These are phyloP conservation scores for Alternaria tenuissima DNA, from an alignment of 2,329 filamentous ascomycete genomes.

Conservation along the genomic window DNA sequence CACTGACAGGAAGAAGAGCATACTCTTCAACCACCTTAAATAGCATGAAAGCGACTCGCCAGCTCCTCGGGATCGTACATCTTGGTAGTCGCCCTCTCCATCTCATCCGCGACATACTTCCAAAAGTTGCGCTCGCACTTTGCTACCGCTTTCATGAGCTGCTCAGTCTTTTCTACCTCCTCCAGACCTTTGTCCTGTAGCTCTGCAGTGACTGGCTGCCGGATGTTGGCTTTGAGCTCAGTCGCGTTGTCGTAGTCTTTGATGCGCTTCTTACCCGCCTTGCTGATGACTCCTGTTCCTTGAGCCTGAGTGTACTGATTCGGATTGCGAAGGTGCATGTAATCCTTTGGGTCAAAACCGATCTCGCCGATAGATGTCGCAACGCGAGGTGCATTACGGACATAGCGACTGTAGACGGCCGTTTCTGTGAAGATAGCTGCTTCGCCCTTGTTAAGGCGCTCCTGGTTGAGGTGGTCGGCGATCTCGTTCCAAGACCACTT, in stretches of 20 bases:
- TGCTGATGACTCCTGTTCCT: slow-evolving; percentile 11
- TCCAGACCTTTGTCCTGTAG: slow-evolving; percentile 22
- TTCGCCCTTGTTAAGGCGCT: slow-evolving; percentile 26
- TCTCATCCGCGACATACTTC: slow-evolving; percentile 42
- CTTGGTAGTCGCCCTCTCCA: slow-evolving; percentile 37
- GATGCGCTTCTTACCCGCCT: slow-evolving; percentile 33
- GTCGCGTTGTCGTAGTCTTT: slow-evolving; percentile 30
- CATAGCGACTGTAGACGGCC: slow-evolving; percentile 50
- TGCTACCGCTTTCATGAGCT: slow-evolving; percentile 40
- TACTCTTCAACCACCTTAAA: not conserved
- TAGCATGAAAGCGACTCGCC: slow-evolving; percentile 27
- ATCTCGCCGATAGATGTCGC: slow-evolving; percentile 31
- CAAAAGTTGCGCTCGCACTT: slow-evolving; percentile 43
- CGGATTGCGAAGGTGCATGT: slow-evolving; percentile 41
- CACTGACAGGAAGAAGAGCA: not conserved
- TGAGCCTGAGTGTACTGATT: slow-evolving; percentile 13
- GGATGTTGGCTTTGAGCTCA: slow-evolving; percentile 35
- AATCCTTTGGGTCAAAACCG: slow-evolving; percentile 46
- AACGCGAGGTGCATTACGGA: slow-evolving; percentile 39
- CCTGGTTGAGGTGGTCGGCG: slow-evolving; percentile 34
- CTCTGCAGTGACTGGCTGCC: slow-evolving; percentile 10
- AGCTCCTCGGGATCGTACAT: slow-evolving; percentile 31
- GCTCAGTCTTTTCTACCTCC: slow-evolving; percentile 27
- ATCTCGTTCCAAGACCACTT: slow-evolving; percentile 41
- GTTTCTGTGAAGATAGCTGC: slow-evolving; percentile 34